phyloP scores from a whole-genome alignment of 2,329 filamentous ascomycete species.

The Hortaea werneckii region DNA sequence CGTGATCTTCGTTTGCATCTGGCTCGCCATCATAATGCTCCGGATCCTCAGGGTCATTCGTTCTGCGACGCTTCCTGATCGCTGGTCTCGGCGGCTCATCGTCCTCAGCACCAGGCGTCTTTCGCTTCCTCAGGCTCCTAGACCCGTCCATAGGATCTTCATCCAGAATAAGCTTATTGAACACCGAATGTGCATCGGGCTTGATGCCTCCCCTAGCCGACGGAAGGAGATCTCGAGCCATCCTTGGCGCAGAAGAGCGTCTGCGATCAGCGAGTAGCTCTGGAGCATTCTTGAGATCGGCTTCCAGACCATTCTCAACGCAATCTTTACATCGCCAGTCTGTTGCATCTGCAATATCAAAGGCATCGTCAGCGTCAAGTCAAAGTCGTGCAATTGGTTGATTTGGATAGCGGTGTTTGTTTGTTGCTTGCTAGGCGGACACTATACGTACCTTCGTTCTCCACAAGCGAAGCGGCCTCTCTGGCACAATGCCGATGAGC shows the following conservation, averaged over 20 bases:
- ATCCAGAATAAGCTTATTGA: constrained; percentile 61
- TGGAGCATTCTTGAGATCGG: constrained; percentile 31
- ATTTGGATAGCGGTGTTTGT: constrained; percentile 10
- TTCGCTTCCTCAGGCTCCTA: constrained; percentile 68
- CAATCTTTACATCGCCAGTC: constrained; percentile 55
- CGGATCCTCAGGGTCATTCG: constrained; percentile 19
- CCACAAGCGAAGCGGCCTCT: constrained; percentile 52
- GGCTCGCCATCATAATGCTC: background rate
- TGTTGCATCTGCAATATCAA: constrained; percentile 37
- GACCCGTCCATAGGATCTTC: constrained; percentile 68
- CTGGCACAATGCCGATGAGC: constrained; percentile 87
- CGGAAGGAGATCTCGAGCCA: constrained; percentile 56
- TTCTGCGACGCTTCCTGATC: constrained; percentile 33
- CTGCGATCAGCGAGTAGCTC: constrained; percentile 32
- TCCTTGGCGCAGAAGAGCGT: constrained; percentile 55
- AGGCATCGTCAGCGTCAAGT: constrained; percentile 8
- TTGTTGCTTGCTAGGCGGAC: constrained; percentile 12
- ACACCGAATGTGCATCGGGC: constrained; percentile 65
- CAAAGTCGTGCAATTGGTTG: background rate
- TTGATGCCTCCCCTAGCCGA: constrained; percentile 54
- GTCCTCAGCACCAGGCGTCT: constrained; percentile 58
- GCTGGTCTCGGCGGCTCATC: constrained; percentile 25
- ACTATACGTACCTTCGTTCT: constrained; percentile 50
- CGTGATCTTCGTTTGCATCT: constrained; percentile 2
- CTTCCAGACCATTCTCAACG: constrained; percentile 41